Base-by-base conservation (phyloP, 2,329 filamentous ascomycete genomes). In the Aureobasidium zeae region DNA sequence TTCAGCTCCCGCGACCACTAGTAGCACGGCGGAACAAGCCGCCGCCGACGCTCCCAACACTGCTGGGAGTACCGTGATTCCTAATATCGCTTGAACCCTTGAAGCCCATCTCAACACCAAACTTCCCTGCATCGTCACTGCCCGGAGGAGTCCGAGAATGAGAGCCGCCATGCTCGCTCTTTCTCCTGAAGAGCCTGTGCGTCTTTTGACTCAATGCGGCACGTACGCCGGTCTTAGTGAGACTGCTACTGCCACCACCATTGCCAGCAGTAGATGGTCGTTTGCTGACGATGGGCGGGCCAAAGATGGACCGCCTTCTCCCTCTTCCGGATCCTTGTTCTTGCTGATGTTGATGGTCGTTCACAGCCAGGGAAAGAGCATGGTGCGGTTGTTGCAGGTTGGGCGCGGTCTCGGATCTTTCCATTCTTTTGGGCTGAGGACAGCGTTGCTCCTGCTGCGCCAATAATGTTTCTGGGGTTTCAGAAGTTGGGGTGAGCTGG, bases 171-270 rank as follows among this genome's bases (percentile, higher is more conserved):
- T 35, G 31, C 43, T 53, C 57, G 44, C 53, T 59, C 45, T 58
- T 52, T 16, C 59, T 57, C 25, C 58, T 52, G 48, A 62, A 55
- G 36, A 62, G 50, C 22, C 47, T 50, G 25, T 56, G 56, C 10
- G 56, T 57, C 39, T 52, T 55, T 42, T 60, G 58, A 3, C 25
- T 32, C 3, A 46, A 12, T 4, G 44, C 21, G n/a, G 37, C 32
- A 16, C 45, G 30, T 3, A 47, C 26, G 9, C 31, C 31, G 9
- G 21, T 24, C 16, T 16, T 24, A 12, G 11, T 13, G 16, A 7
- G 13, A 25, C 2, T 19, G 20, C 20, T 12, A 6, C 24, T 46
- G 37, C 24, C 9, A 2, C 10, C 28, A n/a, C n/a, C n/a, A n/a
- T n/a, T n/a, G n/a, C n/a, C n/a, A n/a, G n/a, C n/a, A n/a, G n/a